A percentile compares a stretch with the other conserved stretches of the same genome.
Evolutionary conservation across 2,329 filamentous ascomycete species (phyloP).

Genomic region (Orbilia oligospora): DNA sequence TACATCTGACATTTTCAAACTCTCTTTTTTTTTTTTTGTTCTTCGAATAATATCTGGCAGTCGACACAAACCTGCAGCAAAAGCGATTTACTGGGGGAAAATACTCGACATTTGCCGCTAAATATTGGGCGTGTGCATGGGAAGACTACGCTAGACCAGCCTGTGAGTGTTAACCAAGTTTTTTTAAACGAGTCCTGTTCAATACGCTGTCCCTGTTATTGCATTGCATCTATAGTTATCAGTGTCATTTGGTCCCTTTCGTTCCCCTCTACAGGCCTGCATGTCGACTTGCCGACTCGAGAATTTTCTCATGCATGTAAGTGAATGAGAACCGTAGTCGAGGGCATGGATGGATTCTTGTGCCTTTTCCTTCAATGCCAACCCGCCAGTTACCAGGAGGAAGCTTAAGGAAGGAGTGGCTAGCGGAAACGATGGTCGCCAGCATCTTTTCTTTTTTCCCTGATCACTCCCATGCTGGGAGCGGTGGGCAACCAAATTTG

Average conservation of each 20-base stretch:
- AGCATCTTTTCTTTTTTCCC: slow-evolving; percentile 38
- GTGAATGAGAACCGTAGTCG: slow-evolving; percentile 46
- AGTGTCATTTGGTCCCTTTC: slow-evolving; percentile 30
- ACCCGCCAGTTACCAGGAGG: slow-evolving; percentile 14
- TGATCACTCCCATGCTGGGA: slow-evolving; percentile 3
- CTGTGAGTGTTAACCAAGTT: slow-evolving; percentile 44
- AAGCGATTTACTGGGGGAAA: slow-evolving; percentile 11
- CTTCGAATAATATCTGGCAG: slow-evolving; percentile 11
- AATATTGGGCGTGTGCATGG: slow-evolving; percentile 41
- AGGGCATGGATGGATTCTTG: slow-evolving; percentile 45
- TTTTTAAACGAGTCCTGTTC: slow-evolving; percentile 28
- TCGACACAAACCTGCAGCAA: slow-evolving; percentile 22
- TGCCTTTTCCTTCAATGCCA: slow-evolving; percentile 42
- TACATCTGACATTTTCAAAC: slow-evolving; percentile 29
- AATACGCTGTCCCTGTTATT: slow-evolving; percentile 38
- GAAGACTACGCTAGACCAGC: slow-evolving; percentile 30
- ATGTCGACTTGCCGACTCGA: slow-evolving; percentile 53
- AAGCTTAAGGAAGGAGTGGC: slow-evolving; percentile 37
- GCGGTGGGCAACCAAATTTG: slow-evolving; percentile 35
- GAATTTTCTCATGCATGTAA: slow-evolving; percentile 50
- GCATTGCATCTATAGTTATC: slow-evolving; percentile 41
- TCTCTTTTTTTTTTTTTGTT: slow-evolving; percentile 21
- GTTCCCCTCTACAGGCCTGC: slow-evolving; percentile 30
- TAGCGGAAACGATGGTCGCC: slow-evolving; percentile 36
- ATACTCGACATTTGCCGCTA: slow-evolving; percentile 43